A percentile compares a stretch with the other conserved stretches of the same genome.
These are phyloP conservation scores for Climacium dendroides DNA, from an alignment of 225 moss, liverwort and hornwort species.

Conservation along the genomic window DNA sequence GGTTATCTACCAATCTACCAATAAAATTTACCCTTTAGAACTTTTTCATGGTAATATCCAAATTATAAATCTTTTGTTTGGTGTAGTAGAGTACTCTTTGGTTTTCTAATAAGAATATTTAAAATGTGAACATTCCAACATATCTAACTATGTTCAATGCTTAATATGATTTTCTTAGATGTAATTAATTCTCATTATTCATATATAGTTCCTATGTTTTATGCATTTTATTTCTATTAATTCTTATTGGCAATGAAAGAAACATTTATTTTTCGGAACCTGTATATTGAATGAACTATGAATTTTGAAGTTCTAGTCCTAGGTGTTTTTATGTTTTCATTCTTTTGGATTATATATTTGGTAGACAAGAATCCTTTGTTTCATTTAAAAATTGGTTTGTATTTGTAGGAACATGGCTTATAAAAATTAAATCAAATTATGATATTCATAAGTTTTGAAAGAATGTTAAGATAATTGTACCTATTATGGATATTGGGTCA, in stretches of 20 bases:
- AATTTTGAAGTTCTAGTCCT: fast-evolving
- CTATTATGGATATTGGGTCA: neutral
- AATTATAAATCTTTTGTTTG: neutral
- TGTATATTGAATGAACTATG: neutral
- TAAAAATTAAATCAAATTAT: neutral
- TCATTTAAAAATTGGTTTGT: neutral
- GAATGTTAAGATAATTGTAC: neutral
- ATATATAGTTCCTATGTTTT: fast-evolving
- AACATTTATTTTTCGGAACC: neutral
- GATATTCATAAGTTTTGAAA: neutral
- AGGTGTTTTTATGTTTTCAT: neutral
- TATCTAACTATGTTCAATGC: neutral
- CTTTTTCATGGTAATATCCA: neutral
- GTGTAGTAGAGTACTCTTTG: neutral
- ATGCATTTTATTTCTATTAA: neutral
- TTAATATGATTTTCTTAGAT: neutral
- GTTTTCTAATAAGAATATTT: neutral
- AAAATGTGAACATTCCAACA: neutral
- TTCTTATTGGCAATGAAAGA: neutral
- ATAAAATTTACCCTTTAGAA: neutral
- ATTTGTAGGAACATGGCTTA: neutral
- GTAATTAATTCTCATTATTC: neutral
- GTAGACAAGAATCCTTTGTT: neutral
- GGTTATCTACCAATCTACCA: neutral
- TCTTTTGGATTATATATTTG: neutral